phyloP scores from a whole-genome alignment of 768 basidiomycete species.

The Chalciporus sphaerocephalus region DNA sequence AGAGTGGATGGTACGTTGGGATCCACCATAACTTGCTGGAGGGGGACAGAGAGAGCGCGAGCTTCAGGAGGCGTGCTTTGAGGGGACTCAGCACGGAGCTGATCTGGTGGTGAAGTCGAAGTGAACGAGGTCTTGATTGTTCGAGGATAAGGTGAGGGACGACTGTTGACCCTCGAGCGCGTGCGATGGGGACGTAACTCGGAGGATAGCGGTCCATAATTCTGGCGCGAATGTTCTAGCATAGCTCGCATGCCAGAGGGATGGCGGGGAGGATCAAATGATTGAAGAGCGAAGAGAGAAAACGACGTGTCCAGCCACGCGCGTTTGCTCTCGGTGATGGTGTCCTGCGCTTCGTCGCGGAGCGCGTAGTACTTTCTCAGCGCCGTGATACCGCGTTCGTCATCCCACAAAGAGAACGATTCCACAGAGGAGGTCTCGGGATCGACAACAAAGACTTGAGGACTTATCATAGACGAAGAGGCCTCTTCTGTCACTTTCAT shows the following conservation, averaged over 20 bases:
- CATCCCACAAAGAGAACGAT: constrained; percentile 53
- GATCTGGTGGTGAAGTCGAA: constrained; percentile 33
- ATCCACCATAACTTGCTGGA: constrained; percentile 46
- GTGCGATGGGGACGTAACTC: constrained; percentile 60
- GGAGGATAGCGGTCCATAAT: constrained; percentile 67
- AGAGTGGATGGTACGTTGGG: constrained; percentile 33
- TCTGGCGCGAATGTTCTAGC: constrained; percentile 67
- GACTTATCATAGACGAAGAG: constrained; percentile 23
- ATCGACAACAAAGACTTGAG: constrained; percentile 54
- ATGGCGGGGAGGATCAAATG: constrained; percentile 66
- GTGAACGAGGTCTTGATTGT: constrained; percentile 44
- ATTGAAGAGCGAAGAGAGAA: constrained; percentile 67
- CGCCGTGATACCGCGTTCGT: constrained; percentile 61
- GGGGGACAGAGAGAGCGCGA: constrained; percentile 21
- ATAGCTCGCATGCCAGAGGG: constrained; percentile 67
- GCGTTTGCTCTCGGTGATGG: constrained; percentile 62
- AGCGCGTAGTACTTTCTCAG: constrained; percentile 67
- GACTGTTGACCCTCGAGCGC: constrained; percentile 65
- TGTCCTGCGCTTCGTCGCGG: constrained; percentile 60
- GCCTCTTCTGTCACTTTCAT: constrained; percentile 6
- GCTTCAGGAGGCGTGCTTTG: constrained; percentile 21
- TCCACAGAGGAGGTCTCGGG: constrained; percentile 47
- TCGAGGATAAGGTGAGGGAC: constrained; percentile 72
- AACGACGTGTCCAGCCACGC: constrained; percentile 69
- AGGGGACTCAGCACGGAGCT: constrained; percentile 24